Base-by-base conservation (phyloP, 208 protist genomes). In the Leishmania tarentolae region DNA sequence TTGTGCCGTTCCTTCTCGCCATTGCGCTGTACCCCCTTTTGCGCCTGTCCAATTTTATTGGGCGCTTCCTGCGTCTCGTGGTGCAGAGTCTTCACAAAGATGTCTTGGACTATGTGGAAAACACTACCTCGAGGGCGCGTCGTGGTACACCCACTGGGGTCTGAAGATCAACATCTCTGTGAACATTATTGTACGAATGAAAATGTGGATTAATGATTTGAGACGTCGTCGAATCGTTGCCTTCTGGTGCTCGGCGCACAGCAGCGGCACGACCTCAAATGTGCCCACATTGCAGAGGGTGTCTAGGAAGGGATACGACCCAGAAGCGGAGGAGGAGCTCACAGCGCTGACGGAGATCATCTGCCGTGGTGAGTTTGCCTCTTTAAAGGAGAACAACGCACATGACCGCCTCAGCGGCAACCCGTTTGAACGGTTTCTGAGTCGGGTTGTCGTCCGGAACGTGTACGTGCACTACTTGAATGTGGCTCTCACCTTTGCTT, bases 31-130 rank as follows among this genome's bases (percentile, higher is more conserved):
- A 95, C 77, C 90, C 90, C 19, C 82, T 93, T 56, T 82, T 96
- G 65, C 90, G 88, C 21, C 78, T 95, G 53, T 93, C 90, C 73
- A 92, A 88, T 87, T 93, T 95, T 53, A 91, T 94, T 68, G 90
- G 90, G 40, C 88, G 91, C 15, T 96, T 96, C 68, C 81, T 96
- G 31, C 91, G 91, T 5, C 84, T 94, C 7, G 90, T 96, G 0
- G 86, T 95, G 66, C 89, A 91, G 52, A 89, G 85, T n/a, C 72
- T 96, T 19, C 91, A 95, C 78, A 88, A 90, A 59, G 93, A 96
- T 61, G 85, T 95, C 35, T 56, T 95, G 13, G 89, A 91, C 28
- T 95, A 92, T 83, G 77, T 94, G 37, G 85, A 93, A 42, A 92
- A 85, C 82, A 85, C 82, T 96, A 94, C 84, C 68, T 96, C 19